Evolutionary conservation across 768 basidiomycete species (phyloP), one percentile per base, ranked within the genome.

Genomic region (Cystofilobasidium bisporidii): DNA sequence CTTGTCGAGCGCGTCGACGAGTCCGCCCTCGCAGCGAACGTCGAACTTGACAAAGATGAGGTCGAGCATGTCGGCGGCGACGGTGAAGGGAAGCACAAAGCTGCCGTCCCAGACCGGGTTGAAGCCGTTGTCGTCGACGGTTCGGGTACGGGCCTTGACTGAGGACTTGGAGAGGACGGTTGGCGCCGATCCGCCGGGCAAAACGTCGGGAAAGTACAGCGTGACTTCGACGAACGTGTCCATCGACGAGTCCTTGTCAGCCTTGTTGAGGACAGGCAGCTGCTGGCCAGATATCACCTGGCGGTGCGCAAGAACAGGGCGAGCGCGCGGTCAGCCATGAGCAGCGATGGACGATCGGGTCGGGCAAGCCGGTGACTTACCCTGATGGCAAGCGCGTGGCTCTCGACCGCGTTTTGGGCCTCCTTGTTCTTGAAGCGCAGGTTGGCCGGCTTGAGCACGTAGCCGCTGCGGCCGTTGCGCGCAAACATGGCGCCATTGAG

Each of bases 401-500:
- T 81, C 4, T 84, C 84, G 50, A 80, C 79, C 69, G 81, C 79
- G 48, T 76, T 71, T 36, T 87, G 75, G 14, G 83, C 75, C 24
- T 84, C 82, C 76, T 88, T 85, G 72, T 85, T 82, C 40, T 82
- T 79, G n/a, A 77, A 77, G 10, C 90, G 81, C 15, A 97, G 81
- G 2, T 87, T 84, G 3, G 81, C 81, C 1, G 94, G 94, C 75
- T 97, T 96, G 47, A 96, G 82, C 1, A 99, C 85, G 73, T 90
- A 96, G 0, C 94, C 94, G 1, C 83, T 81, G 8, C 87, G 83
- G n/a, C 87, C 88, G 71, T 94, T 93, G 4, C 88, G 82, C 71
- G 87, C 86, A 77, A 99, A 99, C 90, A 98, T 92, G 9, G 93
- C 90, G 69, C 88, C 85, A 73, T 96, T 99, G 76, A 97, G 89